These are phyloP conservation scores for Ganoderma resinaceum DNA, from an alignment of 1,284 basidiomycete genomes.

Conservation along the genomic window DNA sequence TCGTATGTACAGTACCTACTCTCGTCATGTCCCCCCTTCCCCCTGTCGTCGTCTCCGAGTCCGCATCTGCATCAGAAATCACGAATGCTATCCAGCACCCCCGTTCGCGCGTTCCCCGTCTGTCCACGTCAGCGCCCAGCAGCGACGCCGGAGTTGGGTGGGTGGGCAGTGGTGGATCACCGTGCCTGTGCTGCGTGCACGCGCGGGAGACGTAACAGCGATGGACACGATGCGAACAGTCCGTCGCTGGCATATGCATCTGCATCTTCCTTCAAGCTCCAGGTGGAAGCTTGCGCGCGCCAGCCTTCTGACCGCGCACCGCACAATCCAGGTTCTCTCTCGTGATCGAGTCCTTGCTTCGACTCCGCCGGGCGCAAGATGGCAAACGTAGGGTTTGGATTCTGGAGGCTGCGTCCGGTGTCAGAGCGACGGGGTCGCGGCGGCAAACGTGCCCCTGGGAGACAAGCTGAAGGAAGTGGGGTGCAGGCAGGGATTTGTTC, in stretches of 20 bases:
- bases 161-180: background rate
- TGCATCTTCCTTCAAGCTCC: background rate
- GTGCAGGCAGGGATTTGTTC: background rate
- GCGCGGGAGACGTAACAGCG: conserved; percentile 8
- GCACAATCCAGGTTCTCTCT: background rate
- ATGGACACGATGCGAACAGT: conserved; percentile 9
- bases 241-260: background rate
- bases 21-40: background rate
- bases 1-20: background rate
- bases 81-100: conserved; percentile 6
- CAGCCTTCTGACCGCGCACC: background rate
- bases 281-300: no score
- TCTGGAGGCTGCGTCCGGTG: background rate
- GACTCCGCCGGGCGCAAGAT: background rate
- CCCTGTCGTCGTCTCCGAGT: background rate
- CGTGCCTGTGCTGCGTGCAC: background rate
- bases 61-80: background rate
- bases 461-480: background rate
- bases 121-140: background rate
- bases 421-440: background rate
- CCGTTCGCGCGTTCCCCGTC: background rate
- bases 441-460: background rate
- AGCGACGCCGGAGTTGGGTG: background rate
- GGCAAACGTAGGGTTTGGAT: background rate
- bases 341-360: background rate